Conservation (phyloP, 225 moss, liverwort and hornwort genomes). For the Thuidium tamariscinum region DNA sequence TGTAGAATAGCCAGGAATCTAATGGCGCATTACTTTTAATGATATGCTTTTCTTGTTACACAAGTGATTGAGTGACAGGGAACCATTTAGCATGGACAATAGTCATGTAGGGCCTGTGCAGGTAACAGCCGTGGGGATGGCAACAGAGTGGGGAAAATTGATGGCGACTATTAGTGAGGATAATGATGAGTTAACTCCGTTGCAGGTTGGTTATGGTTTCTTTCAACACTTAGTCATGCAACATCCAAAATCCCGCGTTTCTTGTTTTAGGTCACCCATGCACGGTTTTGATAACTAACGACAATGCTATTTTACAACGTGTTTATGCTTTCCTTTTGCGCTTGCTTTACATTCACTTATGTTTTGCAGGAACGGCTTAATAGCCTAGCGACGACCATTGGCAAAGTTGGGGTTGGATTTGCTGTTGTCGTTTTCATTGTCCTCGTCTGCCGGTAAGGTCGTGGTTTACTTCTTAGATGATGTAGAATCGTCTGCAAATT, state of each 20-base stretch:
- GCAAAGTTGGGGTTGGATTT: slow-evolving; percentile 66
- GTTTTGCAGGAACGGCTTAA: slow-evolving; percentile 60
- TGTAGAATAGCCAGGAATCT: not conserved
- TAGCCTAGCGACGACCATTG: slow-evolving; percentile 65
- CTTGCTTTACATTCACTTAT: not conserved
- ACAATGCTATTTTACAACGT: not conserved
- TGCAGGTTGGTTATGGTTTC: slow-evolving; percentile 25
- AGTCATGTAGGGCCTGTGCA: slow-evolving; percentile 45
- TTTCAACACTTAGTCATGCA: not conserved
- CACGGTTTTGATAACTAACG: not conserved
- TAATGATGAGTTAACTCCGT: slow-evolving; percentile 70
- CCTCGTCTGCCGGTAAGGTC: slow-evolving; percentile 53
- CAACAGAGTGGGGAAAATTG: slow-evolving; percentile 90
- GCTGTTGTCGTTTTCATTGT: slow-evolving; percentile 70
- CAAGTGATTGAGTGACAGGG: not conserved
- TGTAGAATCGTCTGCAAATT: not conserved
- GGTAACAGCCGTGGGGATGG: slow-evolving; percentile 93
- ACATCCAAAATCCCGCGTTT: not conserved
- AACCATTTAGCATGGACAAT: slow-evolving; percentile 13
- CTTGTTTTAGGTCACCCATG: not conserved
- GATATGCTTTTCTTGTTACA: not conserved
- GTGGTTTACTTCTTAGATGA: not conserved
- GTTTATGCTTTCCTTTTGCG: not conserved
- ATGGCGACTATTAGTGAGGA: slow-evolving; percentile 92
- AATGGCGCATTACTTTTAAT: not conserved